Base-by-base conservation (phyloP, 1,284 basidiomycete genomes). In the Polyporus tsugae region DNA sequence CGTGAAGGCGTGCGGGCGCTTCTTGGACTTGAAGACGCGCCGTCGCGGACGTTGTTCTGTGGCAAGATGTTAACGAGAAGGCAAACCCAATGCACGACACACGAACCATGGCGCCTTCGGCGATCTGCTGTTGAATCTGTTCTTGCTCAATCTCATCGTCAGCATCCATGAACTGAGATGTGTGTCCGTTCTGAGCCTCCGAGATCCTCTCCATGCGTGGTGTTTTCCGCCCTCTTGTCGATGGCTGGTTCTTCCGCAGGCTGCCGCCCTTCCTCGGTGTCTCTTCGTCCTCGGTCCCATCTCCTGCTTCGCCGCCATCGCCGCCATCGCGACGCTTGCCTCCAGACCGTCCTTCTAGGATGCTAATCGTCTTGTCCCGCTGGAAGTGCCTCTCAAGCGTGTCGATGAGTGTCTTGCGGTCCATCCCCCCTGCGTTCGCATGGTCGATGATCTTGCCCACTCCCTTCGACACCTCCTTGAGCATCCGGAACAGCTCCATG, bases 401-500 rank as follows among this genome's bases (percentile, higher is more conserved):
- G 49, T 92, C 87, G 42, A 98, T 92, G 41, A 99, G 86, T 36
- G 90, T 87, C 80, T 91, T 92, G 71, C 95, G 86, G 79, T 96
- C 92, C 86, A 95, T 91, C 19, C 83, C 81, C 19, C 87, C 87
- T 10, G 71, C 67, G 61, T 65, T 72, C 11, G 83, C 82, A 67
- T 82, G 85, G 75, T 90, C 93, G 63, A 95, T 83, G 66, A 93
- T 89, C 65, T 91, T 88, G 72, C 93, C 89, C 59, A 95, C 90
- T 7, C 93, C 90, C 70, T 90, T 89, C 39, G 91, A 90, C 39
- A 93, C 87, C 75, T 96, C 93, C 77, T 91, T 94, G 60, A 98
- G 84, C 93, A 97, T 97, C 73, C 93, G 87, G 84, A 97, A 98
- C 22, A 98, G 81, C 79, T 98, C 97, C 84, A 95, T 89, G 70